These are phyloP conservation scores for Claviceps sp. DNA, from an alignment of 2,329 filamentous ascomycete genomes.

Conservation along the genomic window DNA sequence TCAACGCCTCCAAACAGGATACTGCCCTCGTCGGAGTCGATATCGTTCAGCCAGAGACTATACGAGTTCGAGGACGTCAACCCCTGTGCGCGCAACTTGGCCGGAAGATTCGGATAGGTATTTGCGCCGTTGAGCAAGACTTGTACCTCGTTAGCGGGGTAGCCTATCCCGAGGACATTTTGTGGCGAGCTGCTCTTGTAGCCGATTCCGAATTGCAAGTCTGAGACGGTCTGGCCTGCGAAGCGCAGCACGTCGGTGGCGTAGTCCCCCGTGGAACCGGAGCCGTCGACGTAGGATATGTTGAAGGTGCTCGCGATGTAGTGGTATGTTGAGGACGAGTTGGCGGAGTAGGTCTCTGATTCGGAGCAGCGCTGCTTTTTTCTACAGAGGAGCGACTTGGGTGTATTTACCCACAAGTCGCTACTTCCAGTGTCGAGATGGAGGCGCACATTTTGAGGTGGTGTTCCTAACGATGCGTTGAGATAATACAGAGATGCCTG, in stretches of 20 bases:
- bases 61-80: conserved; percentile 54
- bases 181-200: conserved; percentile 48
- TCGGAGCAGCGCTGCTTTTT: conserved; percentile 37
- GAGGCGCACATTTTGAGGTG: conserved; percentile 40
- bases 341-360: conserved; percentile 55
- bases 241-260: conserved; percentile 58
- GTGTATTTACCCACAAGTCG: conserved; percentile 58
- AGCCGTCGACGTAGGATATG: conserved; percentile 77
- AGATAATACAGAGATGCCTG: conserved; percentile 50
- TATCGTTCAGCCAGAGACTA: conserved; percentile 63
- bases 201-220: conserved; percentile 61
- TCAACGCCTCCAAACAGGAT: conserved; percentile 69
- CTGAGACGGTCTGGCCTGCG: conserved; percentile 35
- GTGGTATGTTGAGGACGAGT: conserved; percentile 61
- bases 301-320: conserved; percentile 69
- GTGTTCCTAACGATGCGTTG: conserved; percentile 50
- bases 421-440: conserved; percentile 58
- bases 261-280: conserved; percentile 66
- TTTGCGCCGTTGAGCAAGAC: conserved; percentile 40
- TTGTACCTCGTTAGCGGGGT: conserved; percentile 64
- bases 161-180: conserved; percentile 79
- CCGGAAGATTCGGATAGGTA: conserved; percentile 56
- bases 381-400: conserved; percentile 45
- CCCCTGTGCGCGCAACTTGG: conserved; percentile 46
- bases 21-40: conserved; percentile 49